Evolutionary conservation across 2,329 filamentous ascomycete genomes (phyloP), one percentile per base, ranked within the genome.

Genomic region (Trichoderma guizhouense): DNA sequence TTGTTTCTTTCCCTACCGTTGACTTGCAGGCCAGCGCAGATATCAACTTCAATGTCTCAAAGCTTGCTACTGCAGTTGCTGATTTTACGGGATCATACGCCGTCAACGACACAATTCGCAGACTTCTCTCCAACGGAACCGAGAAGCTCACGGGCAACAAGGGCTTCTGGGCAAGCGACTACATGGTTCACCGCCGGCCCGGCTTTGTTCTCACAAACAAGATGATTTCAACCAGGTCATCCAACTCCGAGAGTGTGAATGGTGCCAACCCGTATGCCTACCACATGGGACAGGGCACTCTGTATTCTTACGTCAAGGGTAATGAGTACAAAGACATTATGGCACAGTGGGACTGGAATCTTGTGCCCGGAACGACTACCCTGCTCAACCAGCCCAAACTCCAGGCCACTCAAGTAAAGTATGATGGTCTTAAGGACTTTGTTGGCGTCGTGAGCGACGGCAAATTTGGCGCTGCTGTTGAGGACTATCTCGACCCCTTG

Each of bases 271-370:
- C 75, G 0, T 71, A 73, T 57, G 75, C 71, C 21, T 75, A 75
- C 47, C 75, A 77, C 61, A 72, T 77, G 28, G 75, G 76, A 24
- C 76, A 77, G 62, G 76, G 76, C 55, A 76, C 74, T 2, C 58
- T 77, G 2, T 77, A 75, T 69, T 72, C 72, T 2, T 75, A 76
- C 26, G 75, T 76, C n/a, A 66, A 71, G n/a, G 76, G 76, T 28
- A 73, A 72, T 67, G 75, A 77, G 70, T 76, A 77, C 73, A 74
- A 73, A 36, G 76, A 77, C 70, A 75, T 76, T 8, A 73, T 74
- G 74, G 74, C 60, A 18, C 72, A 74, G 3, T 76, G 75, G 75
- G 75, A 76, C 73, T 76, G 76, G 76, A 75, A 75, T 51, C 74
- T 77, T 7, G 60, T 77, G 7, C 76, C 76, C 2, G 76, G 76